Evolutionary conservation across 352 stramenopile species (phyloP).

Genomic region (Pythium coloratum): DNA sequence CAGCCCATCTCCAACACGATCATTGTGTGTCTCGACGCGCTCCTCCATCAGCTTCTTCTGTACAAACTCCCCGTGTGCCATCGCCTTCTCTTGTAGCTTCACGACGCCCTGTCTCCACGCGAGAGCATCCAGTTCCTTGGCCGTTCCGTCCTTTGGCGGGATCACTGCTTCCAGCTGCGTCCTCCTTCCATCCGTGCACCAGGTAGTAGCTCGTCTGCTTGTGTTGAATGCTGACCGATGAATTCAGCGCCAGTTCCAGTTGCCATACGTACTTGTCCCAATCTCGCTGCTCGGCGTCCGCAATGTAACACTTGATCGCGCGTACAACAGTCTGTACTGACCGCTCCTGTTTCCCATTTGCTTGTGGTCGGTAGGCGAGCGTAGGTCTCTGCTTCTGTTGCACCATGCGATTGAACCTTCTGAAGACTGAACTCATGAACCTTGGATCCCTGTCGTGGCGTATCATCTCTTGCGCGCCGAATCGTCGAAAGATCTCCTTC

Average conservation of each 20-base stretch:
- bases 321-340: slow-evolving; percentile 25
- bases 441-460: slow-evolving; percentile 23
- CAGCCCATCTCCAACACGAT: not conserved
- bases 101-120: not conserved
- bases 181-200: slow-evolving; percentile 19
- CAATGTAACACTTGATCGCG: slow-evolving; percentile 23
- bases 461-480: slow-evolving; percentile 19
- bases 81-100: not conserved
- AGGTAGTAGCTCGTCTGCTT: slow-evolving; percentile 18
- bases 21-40: slow-evolving; percentile 3
- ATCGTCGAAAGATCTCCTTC: slow-evolving; percentile 16
- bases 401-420: slow-evolving; percentile 22
- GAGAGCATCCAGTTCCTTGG: not conserved
- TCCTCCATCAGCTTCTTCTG: slow-evolving; percentile 23
- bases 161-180: not conserved
- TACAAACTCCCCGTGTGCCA: not conserved
- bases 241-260: slow-evolving; percentile 29
- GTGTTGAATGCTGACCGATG: not conserved
- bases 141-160: not conserved
- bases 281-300: slow-evolving; percentile 19
- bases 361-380: slow-evolving; percentile 22
- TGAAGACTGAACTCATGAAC: slow-evolving; percentile 23
- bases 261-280: slow-evolving; percentile 27
- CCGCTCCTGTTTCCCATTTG: slow-evolving; percentile 22
- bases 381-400: slow-evolving; percentile 15